Evolutionary conservation across 2,329 filamentous ascomycete species (phyloP).

Genomic region (Ascomycota sp.): DNA sequence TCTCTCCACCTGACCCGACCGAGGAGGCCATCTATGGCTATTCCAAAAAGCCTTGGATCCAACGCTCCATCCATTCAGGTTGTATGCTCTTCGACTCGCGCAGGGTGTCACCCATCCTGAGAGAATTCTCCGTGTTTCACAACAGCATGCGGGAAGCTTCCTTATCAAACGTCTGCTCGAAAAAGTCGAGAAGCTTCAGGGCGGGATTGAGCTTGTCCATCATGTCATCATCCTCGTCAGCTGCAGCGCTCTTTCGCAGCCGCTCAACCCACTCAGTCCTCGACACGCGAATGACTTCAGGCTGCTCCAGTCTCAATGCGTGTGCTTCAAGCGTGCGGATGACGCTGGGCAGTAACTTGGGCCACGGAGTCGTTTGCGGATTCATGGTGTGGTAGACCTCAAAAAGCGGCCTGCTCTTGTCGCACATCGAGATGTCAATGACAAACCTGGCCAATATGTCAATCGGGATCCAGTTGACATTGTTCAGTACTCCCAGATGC

Average conservation of each 20-base stretch:
- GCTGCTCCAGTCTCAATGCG: no score
- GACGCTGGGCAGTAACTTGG: conserved; percentile 1
- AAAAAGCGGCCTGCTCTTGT: not conserved
- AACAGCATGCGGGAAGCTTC: not conserved
- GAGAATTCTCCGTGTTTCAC: not conserved
- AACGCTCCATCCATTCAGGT: conserved; percentile 2
- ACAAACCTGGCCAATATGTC: conserved; percentile 1
- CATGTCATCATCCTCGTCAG: not conserved
- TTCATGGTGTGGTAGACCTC: conserved; percentile 1
- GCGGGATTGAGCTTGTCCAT: not conserved
- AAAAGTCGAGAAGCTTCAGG: conserved; percentile 3
- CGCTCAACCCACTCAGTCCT: conserved; percentile 1
- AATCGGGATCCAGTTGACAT: conserved; percentile 3
- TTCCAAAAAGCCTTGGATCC: conserved; percentile 1
- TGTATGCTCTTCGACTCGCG: conserved; percentile 1
- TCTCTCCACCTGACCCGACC: no score
- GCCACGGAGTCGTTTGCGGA: conserved; percentile 1
- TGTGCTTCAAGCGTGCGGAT: not conserved
- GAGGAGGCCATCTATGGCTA: no score
- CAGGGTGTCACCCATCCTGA: not conserved
- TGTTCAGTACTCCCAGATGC: conserved; percentile 1
- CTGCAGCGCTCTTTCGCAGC: not conserved
- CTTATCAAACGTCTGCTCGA: not conserved
- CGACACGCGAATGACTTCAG: not conserved
- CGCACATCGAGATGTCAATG: not conserved